These are phyloP conservation scores for Saccharomycopsis javanensis DNA, from an alignment of 805 yeast species.

Conservation along the genomic window DNA sequence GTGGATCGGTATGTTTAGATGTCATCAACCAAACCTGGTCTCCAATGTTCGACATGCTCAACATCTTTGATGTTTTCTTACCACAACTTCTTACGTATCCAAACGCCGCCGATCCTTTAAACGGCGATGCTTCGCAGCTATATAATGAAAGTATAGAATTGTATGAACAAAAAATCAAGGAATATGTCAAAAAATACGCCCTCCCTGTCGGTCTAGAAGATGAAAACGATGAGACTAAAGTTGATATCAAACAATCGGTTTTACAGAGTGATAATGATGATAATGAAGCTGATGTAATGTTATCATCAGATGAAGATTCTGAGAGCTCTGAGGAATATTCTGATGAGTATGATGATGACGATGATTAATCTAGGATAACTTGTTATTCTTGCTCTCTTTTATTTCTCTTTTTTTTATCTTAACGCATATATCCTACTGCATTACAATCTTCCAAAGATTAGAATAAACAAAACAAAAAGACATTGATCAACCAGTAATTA, in stretches of 20 bases:
- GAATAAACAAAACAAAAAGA: not conserved
- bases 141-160: constrained; percentile 56
- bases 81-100: constrained; percentile 91
- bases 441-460: not conserved
- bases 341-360: not conserved
- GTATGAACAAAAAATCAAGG: constrained; percentile 61
- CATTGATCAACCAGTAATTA: not conserved
- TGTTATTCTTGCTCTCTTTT: not conserved
- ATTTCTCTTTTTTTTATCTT: not conserved
- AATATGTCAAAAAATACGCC: constrained; percentile 68
- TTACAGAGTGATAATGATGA: not conserved
- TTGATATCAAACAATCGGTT: not conserved
- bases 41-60: constrained; percentile 88
- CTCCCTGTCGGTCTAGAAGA: constrained; percentile 33
- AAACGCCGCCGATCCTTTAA: constrained; percentile 88
- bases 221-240: constrained; percentile 22
- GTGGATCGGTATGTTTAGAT: constrained; percentile 89
- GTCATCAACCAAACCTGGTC: constrained; percentile 98
- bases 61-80: constrained; percentile 84
- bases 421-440: not conserved
- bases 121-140: constrained; percentile 78
- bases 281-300: not conserved
- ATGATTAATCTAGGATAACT: not conserved
- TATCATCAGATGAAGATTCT: not conserved
- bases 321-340: not conserved